These are phyloP conservation scores for Neurospora tetraspora DNA, from an alignment of 495 filamentous ascomycete genomes.

Conservation along the genomic window DNA sequence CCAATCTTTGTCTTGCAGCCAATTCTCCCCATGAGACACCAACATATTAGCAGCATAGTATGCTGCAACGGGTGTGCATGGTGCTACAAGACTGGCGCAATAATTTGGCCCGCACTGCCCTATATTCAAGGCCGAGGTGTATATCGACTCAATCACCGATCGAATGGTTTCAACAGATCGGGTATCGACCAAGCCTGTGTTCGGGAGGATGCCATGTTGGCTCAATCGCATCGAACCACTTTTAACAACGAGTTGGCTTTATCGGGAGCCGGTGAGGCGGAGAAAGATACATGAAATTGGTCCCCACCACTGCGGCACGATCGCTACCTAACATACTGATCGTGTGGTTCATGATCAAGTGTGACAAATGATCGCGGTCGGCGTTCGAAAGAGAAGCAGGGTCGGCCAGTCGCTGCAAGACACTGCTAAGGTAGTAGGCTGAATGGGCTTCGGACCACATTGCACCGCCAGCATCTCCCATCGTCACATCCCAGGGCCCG, in stretches of 20 bases:
- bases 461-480: no score
- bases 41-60: slow-evolving; percentile 17
- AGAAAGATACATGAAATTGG: slow-evolving; percentile 19
- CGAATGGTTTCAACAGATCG: slow-evolving; percentile 11
- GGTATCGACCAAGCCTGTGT: background rate
- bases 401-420: no score
- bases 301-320: no score
- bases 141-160: slow-evolving; percentile 10
- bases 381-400: no score
- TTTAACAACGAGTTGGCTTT: slow-evolving; percentile 3
- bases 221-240: slow-evolving; percentile 22
- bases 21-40: slow-evolving; percentile 15
- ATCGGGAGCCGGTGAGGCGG: background rate
- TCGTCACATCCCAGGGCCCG: no score
- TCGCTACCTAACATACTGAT: no score
- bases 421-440: no score
- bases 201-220: slow-evolving; percentile 12
- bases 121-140: slow-evolving; percentile 5
- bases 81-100: slow-evolving; percentile 6
- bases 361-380: no score
- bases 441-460: no score
- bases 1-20: slow-evolving; percentile 11
- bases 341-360: no score
- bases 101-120: slow-evolving; percentile 1
- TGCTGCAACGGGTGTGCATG: slow-evolving; percentile 15